These are phyloP conservation scores for Cyclotella cryptica DNA, from an alignment of 108 stramenopile species.

Conservation along the genomic window DNA sequence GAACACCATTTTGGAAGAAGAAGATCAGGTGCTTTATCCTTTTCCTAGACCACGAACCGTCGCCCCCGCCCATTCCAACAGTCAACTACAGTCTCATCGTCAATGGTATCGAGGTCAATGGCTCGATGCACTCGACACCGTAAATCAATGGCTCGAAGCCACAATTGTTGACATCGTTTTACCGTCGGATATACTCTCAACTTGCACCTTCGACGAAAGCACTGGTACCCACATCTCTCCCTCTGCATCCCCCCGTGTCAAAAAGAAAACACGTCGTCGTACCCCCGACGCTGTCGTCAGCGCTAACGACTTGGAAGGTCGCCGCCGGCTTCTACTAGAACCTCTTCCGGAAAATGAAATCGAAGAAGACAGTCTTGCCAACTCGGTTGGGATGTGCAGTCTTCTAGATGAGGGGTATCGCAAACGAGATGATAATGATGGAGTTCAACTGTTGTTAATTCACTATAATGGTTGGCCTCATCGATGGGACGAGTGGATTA, in stretches of 20 bases:
- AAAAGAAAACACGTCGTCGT: slow-evolving; percentile 9
- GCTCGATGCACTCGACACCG: slow-evolving; percentile 96
- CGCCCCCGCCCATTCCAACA: background rate
- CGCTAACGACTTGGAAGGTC: slow-evolving; percentile 81
- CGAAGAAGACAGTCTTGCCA: slow-evolving; percentile 45
- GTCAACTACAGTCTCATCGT: slow-evolving; percentile 67
- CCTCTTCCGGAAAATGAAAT: slow-evolving; percentile 48
- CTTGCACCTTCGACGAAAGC: background rate
- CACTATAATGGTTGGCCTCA: slow-evolving; percentile 99
- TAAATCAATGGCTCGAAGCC: slow-evolving; percentile 98
- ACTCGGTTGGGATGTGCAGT: background rate
- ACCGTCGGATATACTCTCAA: slow-evolving; percentile 70
- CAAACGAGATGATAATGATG: slow-evolving; percentile 60
- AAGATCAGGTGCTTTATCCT: background rate
- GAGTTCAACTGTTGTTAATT: slow-evolving; percentile 80
- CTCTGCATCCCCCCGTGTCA: no score
- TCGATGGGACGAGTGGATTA: slow-evolving; percentile 98
- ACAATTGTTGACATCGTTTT: slow-evolving; percentile 89
- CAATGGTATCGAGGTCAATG: slow-evolving; percentile 95
- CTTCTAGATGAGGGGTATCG: slow-evolving; percentile 38
- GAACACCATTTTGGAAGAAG: background rate
- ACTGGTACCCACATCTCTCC: background rate
- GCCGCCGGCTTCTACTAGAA: slow-evolving; percentile 76
- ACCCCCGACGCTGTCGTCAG: slow-evolving; percentile 71
- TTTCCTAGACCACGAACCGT: background rate